A percentile compares a stretch with the other conserved stretches of the same genome.
phyloP scores from a whole-genome alignment of 164 flowering plant species.

The Stephania japonica region DNA sequence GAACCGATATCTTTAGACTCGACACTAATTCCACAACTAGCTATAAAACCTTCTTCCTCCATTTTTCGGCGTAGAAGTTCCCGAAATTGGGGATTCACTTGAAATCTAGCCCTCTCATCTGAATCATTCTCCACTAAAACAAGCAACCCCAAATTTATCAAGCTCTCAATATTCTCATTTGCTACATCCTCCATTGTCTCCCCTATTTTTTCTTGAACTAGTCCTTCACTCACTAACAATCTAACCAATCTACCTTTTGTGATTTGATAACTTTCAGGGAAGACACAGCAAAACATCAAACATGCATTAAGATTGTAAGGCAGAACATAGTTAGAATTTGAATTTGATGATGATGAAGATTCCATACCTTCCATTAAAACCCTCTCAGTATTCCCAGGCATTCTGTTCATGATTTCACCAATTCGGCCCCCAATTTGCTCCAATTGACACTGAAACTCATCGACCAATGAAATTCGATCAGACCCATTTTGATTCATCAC shows the following conservation, averaged over 20 bases:
- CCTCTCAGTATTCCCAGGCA: constrained; percentile 3
- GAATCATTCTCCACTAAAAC: constrained; percentile 2
- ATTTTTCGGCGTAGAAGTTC: constrained; percentile 6
- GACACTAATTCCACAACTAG: not conserved
- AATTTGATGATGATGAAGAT: constrained; percentile 1
- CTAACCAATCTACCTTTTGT: constrained; percentile 23
- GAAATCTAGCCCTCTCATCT: constrained; percentile 8
- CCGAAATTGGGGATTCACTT: constrained; percentile 4
- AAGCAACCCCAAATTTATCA: constrained; percentile 22
- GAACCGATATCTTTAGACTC: constrained; percentile 7
- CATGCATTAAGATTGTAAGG: constrained; percentile 22
- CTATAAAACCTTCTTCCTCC: constrained; percentile 12
- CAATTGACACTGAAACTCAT: constrained; percentile 11
- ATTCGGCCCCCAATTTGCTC: constrained; percentile 8
- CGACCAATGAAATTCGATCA: constrained; percentile 1
- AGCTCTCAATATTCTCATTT: constrained; percentile 18
- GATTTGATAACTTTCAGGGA: constrained; percentile 23
- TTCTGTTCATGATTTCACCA: constrained; percentile 7
- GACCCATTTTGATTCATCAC: constrained; percentile 12
- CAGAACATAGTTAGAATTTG: constrained; percentile 1
- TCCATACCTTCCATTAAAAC: constrained; percentile 13
- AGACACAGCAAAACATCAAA: constrained; percentile 26
- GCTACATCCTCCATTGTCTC: constrained; percentile 20
- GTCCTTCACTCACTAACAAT: constrained; percentile 23
- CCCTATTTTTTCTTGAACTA: constrained; percentile 20